Evolutionary conservation across 2,329 filamentous ascomycete species (phyloP).

Genomic region (Sclerotinia trifoliorum): DNA sequence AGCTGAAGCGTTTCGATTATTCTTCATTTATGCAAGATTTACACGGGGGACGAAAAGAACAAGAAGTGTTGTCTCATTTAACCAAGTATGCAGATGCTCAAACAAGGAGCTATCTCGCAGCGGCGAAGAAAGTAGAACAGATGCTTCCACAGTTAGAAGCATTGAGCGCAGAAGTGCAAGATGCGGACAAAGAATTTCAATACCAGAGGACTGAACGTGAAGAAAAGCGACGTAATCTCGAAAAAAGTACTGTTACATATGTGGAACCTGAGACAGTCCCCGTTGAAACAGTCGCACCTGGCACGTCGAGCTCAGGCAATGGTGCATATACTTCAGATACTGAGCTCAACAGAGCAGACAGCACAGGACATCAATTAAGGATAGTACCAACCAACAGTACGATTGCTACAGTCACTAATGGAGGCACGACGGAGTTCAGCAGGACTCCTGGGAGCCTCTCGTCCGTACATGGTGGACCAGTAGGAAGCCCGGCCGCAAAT

Average conservation of each 20-base stretch:
- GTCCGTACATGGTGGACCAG: conserved; percentile 37
- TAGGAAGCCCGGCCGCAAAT: conserved; percentile 52
- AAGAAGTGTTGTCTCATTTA: conserved; percentile 90
- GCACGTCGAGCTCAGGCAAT: conserved; percentile 36
- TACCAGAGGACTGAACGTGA: conserved; percentile 93
- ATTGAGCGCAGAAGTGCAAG: conserved; percentile 80
- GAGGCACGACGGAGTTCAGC: conserved; percentile 40
- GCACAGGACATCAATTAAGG: conserved; percentile 57
- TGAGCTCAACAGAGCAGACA: conserved; percentile 71
- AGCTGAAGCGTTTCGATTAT: conserved; percentile 97
- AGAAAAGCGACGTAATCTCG: conserved; percentile 84
- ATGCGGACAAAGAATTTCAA: conserved; percentile 95
- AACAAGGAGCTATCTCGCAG: conserved; percentile 75
- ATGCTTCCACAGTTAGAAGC: conserved; percentile 89
- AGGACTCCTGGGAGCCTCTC: conserved; percentile 58
- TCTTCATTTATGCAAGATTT: conserved; percentile 99
- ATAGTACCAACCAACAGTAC: conserved; percentile 48
- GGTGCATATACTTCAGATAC: conserved; percentile 57
- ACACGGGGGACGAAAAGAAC: conserved; percentile 97
- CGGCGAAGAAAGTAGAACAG: conserved; percentile 82
- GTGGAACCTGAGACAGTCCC: conserved; percentile 64
- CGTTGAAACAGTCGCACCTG: conserved; percentile 41
- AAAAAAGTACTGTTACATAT: conserved; percentile 79
- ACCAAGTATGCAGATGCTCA: conserved; percentile 93
- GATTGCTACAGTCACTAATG: conserved; percentile 39